Conservation (phyloP, 1,284 basidiomycete genomes). For the Tilletia walkeri region DNA sequence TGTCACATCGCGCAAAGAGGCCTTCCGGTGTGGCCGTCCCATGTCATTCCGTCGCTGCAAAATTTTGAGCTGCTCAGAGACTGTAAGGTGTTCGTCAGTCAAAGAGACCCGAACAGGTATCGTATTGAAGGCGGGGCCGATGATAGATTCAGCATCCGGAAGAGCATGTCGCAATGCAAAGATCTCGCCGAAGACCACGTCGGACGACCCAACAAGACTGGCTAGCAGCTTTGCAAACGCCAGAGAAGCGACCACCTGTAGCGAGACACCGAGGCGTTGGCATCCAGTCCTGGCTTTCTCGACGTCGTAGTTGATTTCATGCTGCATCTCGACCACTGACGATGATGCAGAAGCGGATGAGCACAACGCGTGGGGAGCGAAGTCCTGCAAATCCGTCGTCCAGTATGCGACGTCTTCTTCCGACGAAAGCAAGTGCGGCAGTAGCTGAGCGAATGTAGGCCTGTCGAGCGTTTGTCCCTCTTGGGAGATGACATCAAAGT, state of each 20-base stretch:
- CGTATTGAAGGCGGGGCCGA: constrained; percentile 51
- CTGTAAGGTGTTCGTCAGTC: constrained; percentile 19
- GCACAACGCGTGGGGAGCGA: not conserved
- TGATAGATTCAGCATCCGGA: constrained; percentile 34
- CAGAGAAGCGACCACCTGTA: constrained; percentile 42
- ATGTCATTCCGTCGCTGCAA: constrained; percentile 38
- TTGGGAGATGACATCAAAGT: constrained; percentile 25
- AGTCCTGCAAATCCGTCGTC: constrained; percentile 27
- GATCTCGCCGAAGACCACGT: constrained; percentile 51
- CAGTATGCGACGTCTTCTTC: constrained; percentile 35
- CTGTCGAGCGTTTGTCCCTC: not conserved
- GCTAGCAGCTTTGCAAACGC: constrained; percentile 44
- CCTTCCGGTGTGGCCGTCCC: constrained; percentile 38
- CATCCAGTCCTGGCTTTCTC: constrained; percentile 27
- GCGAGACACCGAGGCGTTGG: constrained; percentile 31
- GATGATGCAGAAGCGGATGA: not conserved
- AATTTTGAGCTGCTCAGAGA: constrained; percentile 21
- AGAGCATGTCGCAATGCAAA: constrained; percentile 39
- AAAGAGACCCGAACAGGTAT: constrained; percentile 39
- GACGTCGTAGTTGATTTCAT: constrained; percentile 17
- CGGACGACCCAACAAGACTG: constrained; percentile 26
- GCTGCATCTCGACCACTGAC: constrained; percentile 18
- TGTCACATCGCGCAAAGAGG: constrained; percentile 41
- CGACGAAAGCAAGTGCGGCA: constrained; percentile 36
- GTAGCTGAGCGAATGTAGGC: constrained; percentile 29